Base-by-base conservation (phyloP, 768 basidiomycete species). In the Mycena vulgaris region DNA sequence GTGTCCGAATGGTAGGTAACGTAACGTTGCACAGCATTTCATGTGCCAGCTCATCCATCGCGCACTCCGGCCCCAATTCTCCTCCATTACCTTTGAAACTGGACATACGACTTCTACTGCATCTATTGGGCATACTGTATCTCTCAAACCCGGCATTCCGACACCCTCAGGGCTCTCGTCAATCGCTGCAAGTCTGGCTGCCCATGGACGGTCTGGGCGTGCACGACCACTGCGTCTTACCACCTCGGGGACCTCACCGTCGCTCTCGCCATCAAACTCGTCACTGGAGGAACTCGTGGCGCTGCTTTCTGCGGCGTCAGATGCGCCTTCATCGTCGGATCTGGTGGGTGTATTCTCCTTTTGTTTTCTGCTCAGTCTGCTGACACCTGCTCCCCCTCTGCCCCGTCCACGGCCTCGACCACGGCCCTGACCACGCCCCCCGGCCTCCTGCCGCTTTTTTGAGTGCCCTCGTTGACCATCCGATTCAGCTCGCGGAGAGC, bases 381-480 rank as follows among this genome's bases (percentile, higher is more conserved):
- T 53, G 52, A 33, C 52, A 35, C 30, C 25, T 31, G 52, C 19
- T 7, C 52, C 52, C 25, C 52, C 52, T 13, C 19, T 16, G 14
- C 52, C 31, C 11, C 55, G 31, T 31, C 56, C 56, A 37, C 55
- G 55, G 10, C 37, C 56, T 28, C 37, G 35, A 5, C 42, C 17
- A 21, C 42, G 9, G 5, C 9, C 16, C 37, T 58, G 37, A n/a
- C n/a, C n/a, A n/a, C n/a, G n/a, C n/a, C n/a, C n/a, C n/a, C n/a
- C n/a, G n/a, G n/a, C n/a, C n/a, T n/a, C n/a, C 28, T 58, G 35
- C 13, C 37, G 37, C 25, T 58, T 58, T 58, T 58, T 37, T 40
- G 39, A 25, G 56, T 37, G 23, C 40, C 56, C 37, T 58, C 56
- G 37, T 42, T 58, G 23, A 28, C 23, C 56, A 58, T 17, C 14